Evolutionary conservation across 2,329 filamentous ascomycete genomes (phyloP).

Genomic region (Dactylellina leptospora): DNA sequence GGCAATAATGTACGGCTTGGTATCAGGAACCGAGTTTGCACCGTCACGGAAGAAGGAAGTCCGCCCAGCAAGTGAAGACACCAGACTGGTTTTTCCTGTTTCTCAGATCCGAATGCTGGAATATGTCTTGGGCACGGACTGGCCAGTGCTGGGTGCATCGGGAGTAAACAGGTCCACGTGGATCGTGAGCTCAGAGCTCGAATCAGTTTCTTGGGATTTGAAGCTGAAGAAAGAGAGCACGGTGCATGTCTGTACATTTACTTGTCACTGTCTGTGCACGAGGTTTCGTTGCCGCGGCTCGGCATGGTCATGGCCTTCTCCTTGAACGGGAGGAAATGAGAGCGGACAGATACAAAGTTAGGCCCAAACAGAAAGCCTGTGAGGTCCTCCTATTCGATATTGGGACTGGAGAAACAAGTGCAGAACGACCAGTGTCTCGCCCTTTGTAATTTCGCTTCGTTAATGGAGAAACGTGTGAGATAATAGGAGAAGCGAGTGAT

Average conservation of each 20-base stretch:
- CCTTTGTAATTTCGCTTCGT: not conserved
- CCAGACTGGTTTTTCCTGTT: conserved; percentile 24
- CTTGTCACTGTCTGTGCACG: conserved; percentile 46
- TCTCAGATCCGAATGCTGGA: not conserved
- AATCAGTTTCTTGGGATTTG: not conserved
- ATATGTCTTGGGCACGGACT: conserved; percentile 16
- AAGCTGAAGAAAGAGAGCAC: not conserved
- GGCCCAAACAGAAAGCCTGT: not conserved
- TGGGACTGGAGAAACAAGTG: too few relatives aligned
- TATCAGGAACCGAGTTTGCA: conserved; percentile 6
- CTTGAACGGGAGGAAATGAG: conserved; percentile 12
- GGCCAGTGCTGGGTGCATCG: too few relatives aligned
- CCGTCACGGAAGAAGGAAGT: conserved; percentile 6
- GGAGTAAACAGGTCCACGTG: conserved; percentile 24
- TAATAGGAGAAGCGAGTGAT: conserved; percentile 7
- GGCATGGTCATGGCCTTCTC: conserved; percentile 6
- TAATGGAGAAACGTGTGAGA: not conserved
- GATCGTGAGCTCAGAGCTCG: not conserved
- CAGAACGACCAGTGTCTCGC: not conserved
- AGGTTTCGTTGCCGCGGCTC: conserved; percentile 11
- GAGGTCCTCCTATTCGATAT: too few relatives aligned
- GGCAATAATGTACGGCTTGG: conserved; percentile 1
- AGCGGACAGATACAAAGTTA: not conserved
- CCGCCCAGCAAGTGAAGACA: conserved; percentile 12
- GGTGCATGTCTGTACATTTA: not conserved